Evolutionary conservation across 352 stramenopile species (phyloP).

Genomic region (Elongisporangium anandrum): DNA sequence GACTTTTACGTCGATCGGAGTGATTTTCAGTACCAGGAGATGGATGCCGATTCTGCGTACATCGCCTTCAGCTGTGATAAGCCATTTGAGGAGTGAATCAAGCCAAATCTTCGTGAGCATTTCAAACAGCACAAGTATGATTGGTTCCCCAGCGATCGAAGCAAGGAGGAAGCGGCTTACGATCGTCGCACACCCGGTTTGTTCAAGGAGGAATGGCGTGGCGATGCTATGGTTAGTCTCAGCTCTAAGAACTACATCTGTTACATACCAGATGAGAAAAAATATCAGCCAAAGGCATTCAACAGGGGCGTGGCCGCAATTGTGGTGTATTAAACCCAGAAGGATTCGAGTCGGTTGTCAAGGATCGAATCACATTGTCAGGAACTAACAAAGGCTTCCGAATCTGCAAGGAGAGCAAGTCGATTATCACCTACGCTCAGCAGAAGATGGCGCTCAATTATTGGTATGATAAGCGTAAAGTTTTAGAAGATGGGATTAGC

Average conservation of each 20-base stretch:
- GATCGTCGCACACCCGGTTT: conserved; percentile 10
- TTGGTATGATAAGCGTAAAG: conserved; percentile 24
- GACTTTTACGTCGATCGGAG: conserved; percentile 14
- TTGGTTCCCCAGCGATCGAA: conserved; percentile 15
- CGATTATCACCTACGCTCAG: conserved; percentile 23
- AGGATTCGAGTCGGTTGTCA: conserved; percentile 15
- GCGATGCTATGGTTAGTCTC: conserved; percentile 18
- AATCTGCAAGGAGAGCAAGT: conserved; percentile 17
- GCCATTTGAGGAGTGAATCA: conserved; percentile 15
- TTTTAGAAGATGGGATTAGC: conserved; percentile 17
- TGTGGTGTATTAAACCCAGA: conserved; percentile 13
- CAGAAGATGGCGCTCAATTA: conserved; percentile 17
- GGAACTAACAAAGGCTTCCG: conserved; percentile 25
- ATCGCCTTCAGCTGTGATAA: conserved; percentile 15
- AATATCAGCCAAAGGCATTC: conserved; percentile 18
- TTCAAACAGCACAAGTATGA: conserved; percentile 13
- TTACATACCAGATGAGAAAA: conserved; percentile 19
- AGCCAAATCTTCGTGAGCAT: conserved; percentile 11
- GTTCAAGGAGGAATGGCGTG: conserved; percentile 20
- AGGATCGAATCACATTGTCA: conserved; percentile 16
- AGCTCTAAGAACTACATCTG: conserved; percentile 22
- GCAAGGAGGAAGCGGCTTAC: conserved; percentile 2
- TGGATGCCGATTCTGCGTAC: conserved; percentile 16
- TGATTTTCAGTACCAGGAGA: conserved; percentile 14
- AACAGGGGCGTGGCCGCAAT: conserved; percentile 11